phyloP scores from a whole-genome alignment of 345 rosid species.

The Arabidopsis arenosa region DNA sequence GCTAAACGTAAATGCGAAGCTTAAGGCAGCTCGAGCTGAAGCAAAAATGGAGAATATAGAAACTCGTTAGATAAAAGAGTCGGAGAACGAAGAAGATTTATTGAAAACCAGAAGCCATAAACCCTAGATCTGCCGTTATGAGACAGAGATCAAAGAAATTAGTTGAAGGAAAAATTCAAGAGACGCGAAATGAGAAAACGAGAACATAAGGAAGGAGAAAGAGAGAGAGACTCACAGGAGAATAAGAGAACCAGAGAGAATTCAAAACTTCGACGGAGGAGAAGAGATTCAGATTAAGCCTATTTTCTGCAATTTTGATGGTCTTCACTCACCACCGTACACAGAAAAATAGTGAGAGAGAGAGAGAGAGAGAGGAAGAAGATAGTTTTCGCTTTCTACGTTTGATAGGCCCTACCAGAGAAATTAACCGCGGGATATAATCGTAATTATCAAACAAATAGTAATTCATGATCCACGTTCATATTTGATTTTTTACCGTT shows the following conservation, averaged over 20 bases:
- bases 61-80: constrained; percentile 21
- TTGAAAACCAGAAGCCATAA: constrained; percentile 34
- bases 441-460: neutral
- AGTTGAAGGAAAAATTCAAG: constrained; percentile 24
- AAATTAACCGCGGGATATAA: constrained; percentile 51
- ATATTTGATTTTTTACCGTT: constrained; percentile 15
- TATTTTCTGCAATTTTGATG: constrained; percentile 34
- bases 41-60: constrained; percentile 22
- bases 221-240: constrained; percentile 38
- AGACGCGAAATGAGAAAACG: constrained; percentile 32
- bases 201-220: constrained; percentile 19
- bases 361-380: constrained; percentile 27
- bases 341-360: constrained; percentile 43
- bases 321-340: constrained; percentile 44
- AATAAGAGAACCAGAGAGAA: constrained; percentile 33
- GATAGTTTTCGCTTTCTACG: constrained; percentile 42
- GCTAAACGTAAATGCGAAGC: constrained; percentile 36
- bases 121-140: constrained; percentile 58
- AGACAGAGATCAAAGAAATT: constrained; percentile 35
- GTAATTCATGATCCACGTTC: neutral
- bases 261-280: constrained; percentile 40
- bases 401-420: constrained; percentile 39
- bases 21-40: constrained; percentile 39
- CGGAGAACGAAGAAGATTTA: constrained; percentile 25
- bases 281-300: constrained; percentile 42